A percentile compares a stretch with the other conserved stretches of the same genome.
These are phyloP conservation scores for Pelargonium cotyledonis DNA, from an alignment of 441 rosid genomes.

Conservation along the genomic window DNA sequence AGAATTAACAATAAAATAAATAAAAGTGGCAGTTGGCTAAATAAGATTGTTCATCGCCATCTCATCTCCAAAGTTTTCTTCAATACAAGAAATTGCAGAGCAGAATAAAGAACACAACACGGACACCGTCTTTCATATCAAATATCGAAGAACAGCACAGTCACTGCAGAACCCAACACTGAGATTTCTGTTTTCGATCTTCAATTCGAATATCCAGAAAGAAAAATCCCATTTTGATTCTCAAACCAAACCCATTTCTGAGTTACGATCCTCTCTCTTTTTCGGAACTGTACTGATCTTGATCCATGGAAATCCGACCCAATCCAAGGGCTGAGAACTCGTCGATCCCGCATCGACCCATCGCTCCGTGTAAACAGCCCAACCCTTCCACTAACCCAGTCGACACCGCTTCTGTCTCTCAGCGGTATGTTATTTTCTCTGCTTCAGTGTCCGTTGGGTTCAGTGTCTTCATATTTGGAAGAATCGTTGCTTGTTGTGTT, in stretches of 20 bases:
- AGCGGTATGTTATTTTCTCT: conserved; percentile 25
- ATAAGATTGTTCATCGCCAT: no score
- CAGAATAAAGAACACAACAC: no score
- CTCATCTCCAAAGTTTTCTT: no score
- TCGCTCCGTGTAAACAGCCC: conserved; percentile 39
- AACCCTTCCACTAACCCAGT: conserved; percentile 27
- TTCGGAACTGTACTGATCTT: background rate
- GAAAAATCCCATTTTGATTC: background rate
- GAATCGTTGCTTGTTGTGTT: background rate
- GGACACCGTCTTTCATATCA: background rate
- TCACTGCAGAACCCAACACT: background rate
- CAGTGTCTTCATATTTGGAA: background rate
- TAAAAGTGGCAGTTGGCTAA: no score
- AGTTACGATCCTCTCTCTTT: background rate
- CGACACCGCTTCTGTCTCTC: conserved; percentile 49
- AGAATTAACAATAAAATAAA: no score
- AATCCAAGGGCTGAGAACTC: conserved; percentile 38
- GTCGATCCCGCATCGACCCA: conserved; percentile 20
- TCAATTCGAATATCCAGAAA: background rate
- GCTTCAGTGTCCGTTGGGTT: conserved; percentile 12
- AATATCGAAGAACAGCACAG: background rate
- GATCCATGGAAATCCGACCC: conserved; percentile 43
- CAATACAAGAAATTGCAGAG: no score
- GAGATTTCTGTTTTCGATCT: background rate
- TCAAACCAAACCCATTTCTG: background rate